Conservation (phyloP, 208 protist species). For the Willaertia magna region DNA sequence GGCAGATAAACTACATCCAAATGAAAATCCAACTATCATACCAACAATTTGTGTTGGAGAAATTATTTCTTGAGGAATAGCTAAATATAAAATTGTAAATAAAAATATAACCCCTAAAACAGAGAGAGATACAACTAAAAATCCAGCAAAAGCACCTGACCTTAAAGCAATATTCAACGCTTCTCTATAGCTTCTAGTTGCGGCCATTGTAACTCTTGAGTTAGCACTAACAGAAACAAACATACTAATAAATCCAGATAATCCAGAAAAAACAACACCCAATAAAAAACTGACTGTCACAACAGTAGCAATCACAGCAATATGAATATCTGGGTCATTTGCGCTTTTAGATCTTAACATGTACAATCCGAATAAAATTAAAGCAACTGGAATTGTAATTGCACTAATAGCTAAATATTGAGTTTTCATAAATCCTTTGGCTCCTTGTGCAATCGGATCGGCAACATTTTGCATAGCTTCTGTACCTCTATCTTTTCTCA, state of each 20-base stretch:
- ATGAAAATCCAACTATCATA: conserved; percentile 5
- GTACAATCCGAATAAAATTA: not conserved
- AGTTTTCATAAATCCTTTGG: not conserved
- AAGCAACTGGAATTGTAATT: not conserved
- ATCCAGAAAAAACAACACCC: conserved; percentile 55
- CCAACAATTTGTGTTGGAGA: conserved; percentile 25
- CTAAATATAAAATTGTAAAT: conserved; percentile 23
- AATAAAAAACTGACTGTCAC: conserved; percentile 33
- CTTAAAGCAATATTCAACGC: conserved; percentile 38
- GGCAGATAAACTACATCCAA: conserved; percentile 22
- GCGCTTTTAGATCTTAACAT: not conserved
- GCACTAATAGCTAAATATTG: not conserved
- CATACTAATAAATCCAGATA: conserved; percentile 68
- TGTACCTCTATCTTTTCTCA: not conserved
- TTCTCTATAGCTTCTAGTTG: conserved; percentile 45
- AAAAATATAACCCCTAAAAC: conserved; percentile 40
- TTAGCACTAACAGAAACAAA: conserved; percentile 71
- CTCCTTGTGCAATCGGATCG: not conserved
- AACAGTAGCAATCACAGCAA: not conserved
- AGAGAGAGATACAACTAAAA: conserved; percentile 39
- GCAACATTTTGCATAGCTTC: not conserved
- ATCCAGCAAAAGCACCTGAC: conserved; percentile 41
- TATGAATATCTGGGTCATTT: not conserved
- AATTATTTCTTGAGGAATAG: not conserved
- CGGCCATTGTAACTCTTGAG: conserved; percentile 58